Base-by-base conservation (phyloP, 805 yeast genomes). In the Jamesozyma hellenica region DNA sequence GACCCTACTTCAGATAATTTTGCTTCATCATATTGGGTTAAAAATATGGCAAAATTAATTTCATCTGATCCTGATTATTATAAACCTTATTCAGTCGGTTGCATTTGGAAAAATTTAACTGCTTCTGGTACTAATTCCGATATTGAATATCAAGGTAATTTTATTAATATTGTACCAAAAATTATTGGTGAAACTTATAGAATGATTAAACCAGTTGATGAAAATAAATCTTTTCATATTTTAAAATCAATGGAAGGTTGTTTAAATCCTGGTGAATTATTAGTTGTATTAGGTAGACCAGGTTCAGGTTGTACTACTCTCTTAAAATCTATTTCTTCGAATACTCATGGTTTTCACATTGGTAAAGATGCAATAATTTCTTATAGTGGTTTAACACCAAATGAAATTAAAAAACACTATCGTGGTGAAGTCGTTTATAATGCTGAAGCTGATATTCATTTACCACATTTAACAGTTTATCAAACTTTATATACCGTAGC, bases 251-350 rank as follows among this genome's bases (percentile, higher is more conserved):
- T 71, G 73, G 79, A 75, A 44, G 83, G 79, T 18, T 46, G 71
- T 13, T 53, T 74, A 30, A 64, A 63, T 40, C 81, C 86, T 2
- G 86, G 87, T 40, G 79, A 79, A 45, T 66, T 79, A 34, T 74
- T 80, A 4, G 82, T 81, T 40, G 88, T 82, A 10, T 64, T 82
- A 34, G 90, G 92, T 42, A 72, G 88, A 59, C 90, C 90, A 1
- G 90, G 90, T 50, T 70, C 82, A 28, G 84, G 84, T 32, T 77
- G 84, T 50, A 65, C 82, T 6, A 76, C 83, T 4, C 61, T 76
- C 38, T 63, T 77, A 49, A 76, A 76, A 51, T 64, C 79, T 4
- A 58, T 78, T 35, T 68, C 79, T 32, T 63, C 74, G 26, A 68
- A 70, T 35, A 75, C 80, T 2, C 70, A 73, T 49, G 82, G 81